Conservation (phyloP, 495 filamentous ascomycete species). For the Penicillium desertorum region DNA sequence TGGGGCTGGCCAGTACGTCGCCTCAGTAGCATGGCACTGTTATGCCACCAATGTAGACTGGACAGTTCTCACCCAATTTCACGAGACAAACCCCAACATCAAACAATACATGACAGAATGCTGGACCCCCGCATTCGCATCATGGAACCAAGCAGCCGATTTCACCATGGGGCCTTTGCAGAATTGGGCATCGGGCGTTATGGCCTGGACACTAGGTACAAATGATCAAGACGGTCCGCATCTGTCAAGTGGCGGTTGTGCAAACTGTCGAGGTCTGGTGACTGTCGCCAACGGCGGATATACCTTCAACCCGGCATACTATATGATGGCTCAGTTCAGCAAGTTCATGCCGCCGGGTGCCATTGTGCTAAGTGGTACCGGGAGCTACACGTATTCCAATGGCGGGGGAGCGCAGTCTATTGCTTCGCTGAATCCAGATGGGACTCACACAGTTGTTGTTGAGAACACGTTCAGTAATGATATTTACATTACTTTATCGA, state of each 20-base stretch:
- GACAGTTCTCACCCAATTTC: constrained; percentile 50
- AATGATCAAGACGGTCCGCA: constrained; percentile 52
- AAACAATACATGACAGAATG: constrained; percentile 62
- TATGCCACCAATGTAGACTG: constrained; percentile 50
- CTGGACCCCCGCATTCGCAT: constrained; percentile 46
- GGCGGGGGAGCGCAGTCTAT: constrained; percentile 49
- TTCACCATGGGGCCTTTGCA: constrained; percentile 57
- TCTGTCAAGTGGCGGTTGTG: constrained; percentile 48
- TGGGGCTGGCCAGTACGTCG: constrained; percentile 41
- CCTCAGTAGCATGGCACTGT: constrained; percentile 57
- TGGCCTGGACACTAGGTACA: constrained; percentile 56
- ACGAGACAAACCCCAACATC: constrained; percentile 42
- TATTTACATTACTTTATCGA: constrained; percentile 45
- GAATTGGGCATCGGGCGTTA: constrained; percentile 55
- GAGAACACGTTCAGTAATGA: constrained; percentile 54
- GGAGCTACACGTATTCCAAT: constrained; percentile 48
- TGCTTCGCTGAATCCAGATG: constrained; percentile 53
- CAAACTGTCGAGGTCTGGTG: constrained; percentile 51
- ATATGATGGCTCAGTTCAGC: constrained; percentile 58
- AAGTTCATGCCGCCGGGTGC: constrained; percentile 56
- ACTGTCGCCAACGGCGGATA: constrained; percentile 47
- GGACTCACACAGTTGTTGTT: constrained; percentile 51
- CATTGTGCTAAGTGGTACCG: constrained; percentile 43
- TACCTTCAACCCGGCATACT: constrained; percentile 50
- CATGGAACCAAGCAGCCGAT: constrained; percentile 51